Conservation (phyloP, 1,284 basidiomycete genomes). For the Termitomyces sp. region DNA sequence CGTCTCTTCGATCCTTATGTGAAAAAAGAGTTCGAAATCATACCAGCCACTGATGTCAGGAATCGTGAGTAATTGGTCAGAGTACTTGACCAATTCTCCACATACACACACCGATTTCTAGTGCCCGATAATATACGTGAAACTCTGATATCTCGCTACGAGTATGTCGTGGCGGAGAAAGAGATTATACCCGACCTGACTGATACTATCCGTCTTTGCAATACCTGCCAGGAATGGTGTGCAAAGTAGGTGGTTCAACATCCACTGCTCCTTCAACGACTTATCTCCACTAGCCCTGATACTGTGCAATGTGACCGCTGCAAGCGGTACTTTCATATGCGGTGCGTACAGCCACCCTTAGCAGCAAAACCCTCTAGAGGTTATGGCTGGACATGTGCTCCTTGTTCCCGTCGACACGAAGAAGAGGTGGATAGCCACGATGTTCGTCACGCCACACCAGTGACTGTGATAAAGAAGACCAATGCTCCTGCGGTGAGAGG, state of each 20-base stretch:
- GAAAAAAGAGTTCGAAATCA: constrained; percentile 96
- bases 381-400: constrained; percentile 96
- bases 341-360: constrained; percentile 90
- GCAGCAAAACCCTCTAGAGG: constrained; percentile 93
- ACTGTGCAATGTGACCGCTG: constrained; percentile 93
- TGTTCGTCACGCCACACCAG: constrained; percentile 49
- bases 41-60: constrained; percentile 80
- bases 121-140: constrained; percentile 79
- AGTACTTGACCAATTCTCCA: constrained; percentile 30
- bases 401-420: constrained; percentile 85
- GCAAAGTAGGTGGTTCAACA: constrained; percentile 55
- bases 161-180: constrained; percentile 92
- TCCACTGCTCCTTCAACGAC: background rate
- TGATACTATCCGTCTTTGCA: constrained; percentile 81
- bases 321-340: constrained; percentile 94
- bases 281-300: constrained; percentile 55
- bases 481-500: constrained; percentile 63
- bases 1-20: constrained; percentile 96
- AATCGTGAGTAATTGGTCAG: constrained; percentile 65
- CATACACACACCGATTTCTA: constrained; percentile 29
- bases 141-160: constrained; percentile 78
- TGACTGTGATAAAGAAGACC: constrained; percentile 39
- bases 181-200: constrained; percentile 90
- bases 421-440: constrained; percentile 80
- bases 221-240: constrained; percentile 85